A percentile compares a stretch with the other conserved stretches of the same genome.
phyloP scores from a whole-genome alignment of 75 land plant species.

The Larix kaempferi region DNA sequence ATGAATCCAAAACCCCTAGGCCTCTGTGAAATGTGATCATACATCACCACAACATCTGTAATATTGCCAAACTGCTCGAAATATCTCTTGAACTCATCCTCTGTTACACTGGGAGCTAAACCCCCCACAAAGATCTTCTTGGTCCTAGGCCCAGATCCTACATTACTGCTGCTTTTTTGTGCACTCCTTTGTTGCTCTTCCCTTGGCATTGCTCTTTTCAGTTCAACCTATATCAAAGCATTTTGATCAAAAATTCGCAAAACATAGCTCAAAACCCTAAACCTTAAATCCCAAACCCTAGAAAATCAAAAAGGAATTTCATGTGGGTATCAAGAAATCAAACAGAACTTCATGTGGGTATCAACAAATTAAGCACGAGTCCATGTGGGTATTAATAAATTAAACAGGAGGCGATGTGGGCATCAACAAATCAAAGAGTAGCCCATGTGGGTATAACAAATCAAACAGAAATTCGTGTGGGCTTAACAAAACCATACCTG shows the following conservation, averaged over 20 bases:
- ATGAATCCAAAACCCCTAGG: slow-evolving; percentile 67
- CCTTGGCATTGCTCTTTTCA: slow-evolving; percentile 53
- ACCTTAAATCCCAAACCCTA: not conserved
- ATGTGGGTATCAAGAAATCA: not conserved
- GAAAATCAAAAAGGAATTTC: not conserved
- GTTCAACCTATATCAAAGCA: slow-evolving; percentile 41
- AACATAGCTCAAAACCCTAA: not conserved
- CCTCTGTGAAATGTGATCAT: slow-evolving; percentile 57
- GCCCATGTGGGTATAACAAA: not conserved
- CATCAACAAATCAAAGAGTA: not conserved
- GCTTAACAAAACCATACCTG: not conserved
- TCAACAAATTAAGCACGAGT: not conserved
- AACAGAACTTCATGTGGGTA: not conserved
- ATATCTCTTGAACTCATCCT: slow-evolving; percentile 50
- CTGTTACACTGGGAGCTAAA: slow-evolving; percentile 48
- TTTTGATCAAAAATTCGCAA: slow-evolving; percentile 9
- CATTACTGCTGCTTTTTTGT: slow-evolving; percentile 23
- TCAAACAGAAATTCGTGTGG: not conserved
- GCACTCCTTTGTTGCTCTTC: slow-evolving; percentile 43
- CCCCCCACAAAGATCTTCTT: slow-evolving; percentile 56
- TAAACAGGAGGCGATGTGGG: not conserved
- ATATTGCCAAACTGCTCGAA: slow-evolving; percentile 60
- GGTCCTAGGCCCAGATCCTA: slow-evolving; percentile 18
- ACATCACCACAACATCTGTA: slow-evolving; percentile 60
- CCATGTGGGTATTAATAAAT: not conserved